A percentile compares a stretch with the other conserved stretches of the same genome.
phyloP scores from a whole-genome alignment of 257 asterid genomes.

The Plantago elongata region DNA sequence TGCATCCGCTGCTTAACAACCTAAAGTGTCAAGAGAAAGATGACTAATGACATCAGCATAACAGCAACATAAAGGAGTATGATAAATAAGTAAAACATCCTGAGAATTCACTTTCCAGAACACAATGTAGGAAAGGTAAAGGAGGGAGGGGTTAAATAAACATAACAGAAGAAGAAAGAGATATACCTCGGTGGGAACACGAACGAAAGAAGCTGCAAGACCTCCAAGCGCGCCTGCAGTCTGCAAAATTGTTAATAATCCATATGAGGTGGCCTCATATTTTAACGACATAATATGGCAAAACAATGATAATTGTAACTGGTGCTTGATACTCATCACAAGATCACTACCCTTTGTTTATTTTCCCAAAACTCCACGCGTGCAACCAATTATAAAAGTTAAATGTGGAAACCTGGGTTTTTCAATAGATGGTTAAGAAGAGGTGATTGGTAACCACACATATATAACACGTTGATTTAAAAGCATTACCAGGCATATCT shows the following conservation, averaged over 20 bases:
- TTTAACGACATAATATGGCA: too few relatives aligned
- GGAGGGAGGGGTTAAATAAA: background rate
- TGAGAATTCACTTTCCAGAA: background rate
- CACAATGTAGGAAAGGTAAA: conserved; percentile 2
- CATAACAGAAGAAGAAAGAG: background rate
- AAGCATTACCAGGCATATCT: too few relatives aligned
- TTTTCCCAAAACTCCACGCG: too few relatives aligned
- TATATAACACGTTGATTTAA: too few relatives aligned
- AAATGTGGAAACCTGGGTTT: too few relatives aligned
- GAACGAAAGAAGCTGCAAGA: conserved; percentile 87
- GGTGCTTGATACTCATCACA: too few relatives aligned
- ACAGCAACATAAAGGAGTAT: conserved; percentile 15
- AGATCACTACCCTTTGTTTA: too few relatives aligned
- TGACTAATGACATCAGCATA: conserved; percentile 23
- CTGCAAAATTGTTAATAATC: conserved; percentile 33
- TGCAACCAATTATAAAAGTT: too few relatives aligned
- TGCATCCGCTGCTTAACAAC: conserved; percentile 98
- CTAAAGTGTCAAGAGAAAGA: conserved; percentile 40
- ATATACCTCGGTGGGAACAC: conserved; percentile 93
- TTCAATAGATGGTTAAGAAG: too few relatives aligned
- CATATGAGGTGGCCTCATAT: background rate
- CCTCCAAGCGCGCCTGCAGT: conserved; percentile 98
- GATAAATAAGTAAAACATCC: conserved; percentile 16
- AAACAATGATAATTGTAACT: background rate
- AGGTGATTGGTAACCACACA: too few relatives aligned